Evolutionary conservation across 257 asterid species (phyloP).

Genomic region (Striga asiatica): DNA sequence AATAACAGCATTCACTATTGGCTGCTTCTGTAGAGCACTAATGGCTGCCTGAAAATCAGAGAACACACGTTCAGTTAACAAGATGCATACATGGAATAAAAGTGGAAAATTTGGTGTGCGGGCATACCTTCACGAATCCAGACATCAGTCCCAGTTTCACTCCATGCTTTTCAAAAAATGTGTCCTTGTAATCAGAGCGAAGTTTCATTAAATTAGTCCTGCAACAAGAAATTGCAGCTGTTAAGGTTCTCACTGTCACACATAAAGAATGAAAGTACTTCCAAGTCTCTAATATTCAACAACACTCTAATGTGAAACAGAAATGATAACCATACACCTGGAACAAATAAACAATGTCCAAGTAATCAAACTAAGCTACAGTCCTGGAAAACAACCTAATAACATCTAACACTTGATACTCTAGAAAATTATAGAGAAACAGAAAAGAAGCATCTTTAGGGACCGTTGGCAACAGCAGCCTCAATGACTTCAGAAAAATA

Average conservation of each 20-base stretch:
- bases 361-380: neutral
- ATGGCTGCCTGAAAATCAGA: constrained; percentile 74
- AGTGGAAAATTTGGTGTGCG: neutral
- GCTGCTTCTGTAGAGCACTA: constrained; percentile 89
- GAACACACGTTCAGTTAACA: constrained; percentile 3
- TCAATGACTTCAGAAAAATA: neutral
- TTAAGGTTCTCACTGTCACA: neutral
- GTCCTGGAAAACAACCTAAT: neutral
- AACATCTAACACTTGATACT: neutral
- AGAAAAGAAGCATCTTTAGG: neutral
- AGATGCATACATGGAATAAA: neutral
- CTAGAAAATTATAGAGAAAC: neutral
- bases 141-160: constrained; percentile 96
- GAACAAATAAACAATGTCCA: neutral
- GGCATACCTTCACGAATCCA: constrained; percentile 75
- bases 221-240: constrained; percentile 12
- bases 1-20: constrained; percentile 88
- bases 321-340: neutral
- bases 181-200: constrained; percentile 91
- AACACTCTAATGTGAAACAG: neutral
- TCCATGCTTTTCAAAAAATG: constrained; percentile 91
- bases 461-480: neutral
- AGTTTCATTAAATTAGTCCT: constrained; percentile 99
- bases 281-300: constrained; percentile 1
- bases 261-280: neutral